These are phyloP conservation scores for Apiotrichum sp. DNA, from an alignment of 1,284 basidiomycete species.

Conservation along the genomic window DNA sequence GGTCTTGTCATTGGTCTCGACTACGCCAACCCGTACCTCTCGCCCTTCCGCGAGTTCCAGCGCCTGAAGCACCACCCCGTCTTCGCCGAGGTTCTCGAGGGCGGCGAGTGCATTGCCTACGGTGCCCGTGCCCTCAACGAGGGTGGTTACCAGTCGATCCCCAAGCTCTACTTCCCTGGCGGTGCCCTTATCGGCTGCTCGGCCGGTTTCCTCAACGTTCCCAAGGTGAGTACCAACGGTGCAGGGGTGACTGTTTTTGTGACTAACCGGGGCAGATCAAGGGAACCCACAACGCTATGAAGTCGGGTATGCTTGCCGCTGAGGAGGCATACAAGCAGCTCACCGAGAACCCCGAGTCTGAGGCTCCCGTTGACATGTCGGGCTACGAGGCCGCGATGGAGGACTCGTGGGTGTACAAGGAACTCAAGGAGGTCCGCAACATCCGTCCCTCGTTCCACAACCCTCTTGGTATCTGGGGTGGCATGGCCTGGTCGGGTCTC, in stretches of 20 bases:
- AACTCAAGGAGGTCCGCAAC: constrained; percentile 89
- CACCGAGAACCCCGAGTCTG: constrained; percentile 20
- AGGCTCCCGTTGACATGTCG: constrained; percentile 60
- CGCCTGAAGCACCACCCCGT: constrained; percentile 97
- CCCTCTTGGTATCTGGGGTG: constrained; percentile 76
- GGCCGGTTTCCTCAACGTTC: constrained; percentile 92
- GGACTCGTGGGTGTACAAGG: constrained; percentile 78
- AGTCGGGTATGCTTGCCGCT: constrained; percentile 93
- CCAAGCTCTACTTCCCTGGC: constrained; percentile 87
- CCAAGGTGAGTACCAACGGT: constrained; percentile 52
- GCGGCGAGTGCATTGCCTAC: constrained; percentile 76
- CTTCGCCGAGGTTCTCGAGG: constrained; percentile 72
- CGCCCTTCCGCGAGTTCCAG: constrained; percentile 87
- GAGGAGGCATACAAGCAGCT: constrained; percentile 75
- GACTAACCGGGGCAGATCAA: constrained; percentile 59
- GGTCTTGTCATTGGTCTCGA: constrained; percentile 92
- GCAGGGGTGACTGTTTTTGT: too few relatives aligned
- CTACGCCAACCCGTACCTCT: constrained; percentile 89
- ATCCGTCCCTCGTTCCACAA: constrained; percentile 87
- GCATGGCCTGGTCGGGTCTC: constrained; percentile 81
- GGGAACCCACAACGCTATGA: constrained; percentile 99
- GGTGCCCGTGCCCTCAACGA: constrained; percentile 89
- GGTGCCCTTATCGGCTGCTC: constrained; percentile 93
- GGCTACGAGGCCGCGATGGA: constrained; percentile 68
- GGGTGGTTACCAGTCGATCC: constrained; percentile 89